Conservation (phyloP, 2,329 filamentous ascomycete genomes). For the Aspergillus flavus region DNA sequence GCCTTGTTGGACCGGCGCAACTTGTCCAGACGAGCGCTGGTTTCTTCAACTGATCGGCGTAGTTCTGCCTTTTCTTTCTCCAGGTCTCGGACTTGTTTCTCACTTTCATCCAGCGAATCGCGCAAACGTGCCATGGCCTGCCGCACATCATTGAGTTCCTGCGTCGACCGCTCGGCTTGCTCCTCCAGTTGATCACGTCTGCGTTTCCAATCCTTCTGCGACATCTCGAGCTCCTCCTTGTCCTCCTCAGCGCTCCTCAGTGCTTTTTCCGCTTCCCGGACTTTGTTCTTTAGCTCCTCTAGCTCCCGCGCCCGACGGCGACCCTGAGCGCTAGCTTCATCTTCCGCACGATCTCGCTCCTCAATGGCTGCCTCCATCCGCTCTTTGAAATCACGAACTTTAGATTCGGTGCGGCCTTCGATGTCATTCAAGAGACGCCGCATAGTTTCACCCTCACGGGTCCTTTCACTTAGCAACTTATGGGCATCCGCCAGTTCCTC, state of each 20-base stretch:
- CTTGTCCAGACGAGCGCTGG: constrained; percentile 75
- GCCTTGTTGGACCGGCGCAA: constrained; percentile 68
- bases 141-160: constrained; percentile 75
- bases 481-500: constrained; percentile 91
- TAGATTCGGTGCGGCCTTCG: constrained; percentile 77
- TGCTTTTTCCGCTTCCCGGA: constrained; percentile 79
- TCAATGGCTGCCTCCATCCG: constrained; percentile 89
- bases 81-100: constrained; percentile 78
- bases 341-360: constrained; percentile 88
- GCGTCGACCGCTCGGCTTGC: constrained; percentile 66
- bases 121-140: constrained; percentile 76
- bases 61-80: constrained; percentile 81
- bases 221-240: constrained; percentile 73
- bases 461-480: constrained; percentile 81
- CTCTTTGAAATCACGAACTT: constrained; percentile 84
- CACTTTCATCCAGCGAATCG: constrained; percentile 81
- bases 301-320: constrained; percentile 78
- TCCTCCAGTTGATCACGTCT: constrained; percentile 76
- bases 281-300: constrained; percentile 78
- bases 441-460: constrained; percentile 94
- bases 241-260: constrained; percentile 72
- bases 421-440: constrained; percentile 82
- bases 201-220: constrained; percentile 73
- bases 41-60: constrained; percentile 75
- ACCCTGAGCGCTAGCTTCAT: constrained; percentile 78